A percentile compares a stretch with the other conserved stretches of the same genome.
phyloP scores from a whole-genome alignment of 306 rosid genomes.

The Trifolium subterraneum region DNA sequence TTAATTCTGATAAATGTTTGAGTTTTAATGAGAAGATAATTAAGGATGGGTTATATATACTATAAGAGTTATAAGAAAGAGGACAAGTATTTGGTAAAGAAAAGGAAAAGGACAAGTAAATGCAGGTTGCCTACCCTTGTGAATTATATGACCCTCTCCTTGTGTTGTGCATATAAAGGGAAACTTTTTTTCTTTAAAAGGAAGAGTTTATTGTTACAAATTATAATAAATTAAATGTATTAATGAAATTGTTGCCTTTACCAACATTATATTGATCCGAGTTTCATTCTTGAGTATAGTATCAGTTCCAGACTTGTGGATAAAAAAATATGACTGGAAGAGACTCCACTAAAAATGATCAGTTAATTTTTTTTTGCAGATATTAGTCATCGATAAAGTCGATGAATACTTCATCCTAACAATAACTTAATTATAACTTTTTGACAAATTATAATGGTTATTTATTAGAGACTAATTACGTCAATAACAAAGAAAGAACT shows the following conservation, averaged over 20 bases:
- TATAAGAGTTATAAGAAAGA: not conserved
- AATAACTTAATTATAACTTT: too few relatives aligned
- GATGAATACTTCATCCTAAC: too few relatives aligned
- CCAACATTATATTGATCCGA: too few relatives aligned
- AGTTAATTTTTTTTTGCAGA: too few relatives aligned
- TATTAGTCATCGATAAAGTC: too few relatives aligned
- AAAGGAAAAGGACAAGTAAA: constrained; percentile 37
- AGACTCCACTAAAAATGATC: too few relatives aligned
- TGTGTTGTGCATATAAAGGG: not conserved
- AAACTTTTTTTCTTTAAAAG: not conserved
- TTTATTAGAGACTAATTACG: too few relatives aligned
- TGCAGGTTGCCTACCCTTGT: constrained; percentile 61
- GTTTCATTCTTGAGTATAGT: too few relatives aligned
- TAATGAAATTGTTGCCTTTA: not conserved
- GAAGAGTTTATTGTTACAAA: not conserved
- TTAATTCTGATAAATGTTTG: not conserved
- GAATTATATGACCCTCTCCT: constrained; percentile 1
- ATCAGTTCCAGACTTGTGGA: too few relatives aligned
- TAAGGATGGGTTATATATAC: constrained; percentile 30
- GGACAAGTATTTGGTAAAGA: not conserved
- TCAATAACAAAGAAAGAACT: too few relatives aligned
- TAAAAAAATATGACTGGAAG: too few relatives aligned
- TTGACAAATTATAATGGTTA: too few relatives aligned
- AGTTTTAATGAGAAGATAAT: constrained; percentile 4
- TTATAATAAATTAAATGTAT: not conserved